These are phyloP conservation scores for Allium cepa DNA, from an alignment of 106 monocot species.

Conservation along the genomic window DNA sequence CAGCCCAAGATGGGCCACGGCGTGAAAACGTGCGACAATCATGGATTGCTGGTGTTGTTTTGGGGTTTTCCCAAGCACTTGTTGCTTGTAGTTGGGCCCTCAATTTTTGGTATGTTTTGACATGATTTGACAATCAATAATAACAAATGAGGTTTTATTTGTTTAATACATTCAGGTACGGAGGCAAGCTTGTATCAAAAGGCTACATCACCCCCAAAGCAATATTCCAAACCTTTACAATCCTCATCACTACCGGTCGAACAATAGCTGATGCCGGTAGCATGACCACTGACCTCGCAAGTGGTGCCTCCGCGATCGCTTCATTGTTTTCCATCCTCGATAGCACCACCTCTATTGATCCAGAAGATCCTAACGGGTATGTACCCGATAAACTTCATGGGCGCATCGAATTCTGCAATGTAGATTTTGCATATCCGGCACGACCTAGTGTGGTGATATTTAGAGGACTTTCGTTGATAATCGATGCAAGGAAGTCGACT, in stretches of 20 bases:
- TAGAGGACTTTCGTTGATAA: slow-evolving; percentile 10
- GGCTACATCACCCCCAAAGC: slow-evolving; percentile 14
- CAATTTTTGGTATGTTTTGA: slow-evolving; percentile 9
- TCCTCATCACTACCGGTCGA: slow-evolving; percentile 11
- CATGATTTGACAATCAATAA: neutral
- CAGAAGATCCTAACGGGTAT: slow-evolving; percentile 10
- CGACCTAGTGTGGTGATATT: slow-evolving; percentile 14
- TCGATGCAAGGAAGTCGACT: slow-evolving; percentile 12
- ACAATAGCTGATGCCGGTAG: slow-evolving; percentile 25
- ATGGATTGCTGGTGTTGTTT: slow-evolving; percentile 17
- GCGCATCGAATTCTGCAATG: neutral
- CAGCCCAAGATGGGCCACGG: slow-evolving; percentile 13
- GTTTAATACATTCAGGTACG: slow-evolving; percentile 4
- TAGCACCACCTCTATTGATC: slow-evolving; percentile 25
- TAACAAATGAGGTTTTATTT: neutral
- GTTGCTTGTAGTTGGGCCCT: slow-evolving; percentile 16
- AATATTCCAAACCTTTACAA: slow-evolving; percentile 18
- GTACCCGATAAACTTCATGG: slow-evolving; percentile 1
- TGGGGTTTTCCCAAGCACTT: slow-evolving; percentile 9
- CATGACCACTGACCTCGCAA: slow-evolving; percentile 28
- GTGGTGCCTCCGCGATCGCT: slow-evolving; percentile 35
- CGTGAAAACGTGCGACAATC: slow-evolving; percentile 20
- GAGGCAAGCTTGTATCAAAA: slow-evolving; percentile 9
- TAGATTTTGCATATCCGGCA: slow-evolving; percentile 19
- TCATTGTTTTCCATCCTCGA: slow-evolving; percentile 46